Base-by-base conservation (phyloP, 2,329 filamentous ascomycete species). In the Calonectria pseudoreteaudii region DNA sequence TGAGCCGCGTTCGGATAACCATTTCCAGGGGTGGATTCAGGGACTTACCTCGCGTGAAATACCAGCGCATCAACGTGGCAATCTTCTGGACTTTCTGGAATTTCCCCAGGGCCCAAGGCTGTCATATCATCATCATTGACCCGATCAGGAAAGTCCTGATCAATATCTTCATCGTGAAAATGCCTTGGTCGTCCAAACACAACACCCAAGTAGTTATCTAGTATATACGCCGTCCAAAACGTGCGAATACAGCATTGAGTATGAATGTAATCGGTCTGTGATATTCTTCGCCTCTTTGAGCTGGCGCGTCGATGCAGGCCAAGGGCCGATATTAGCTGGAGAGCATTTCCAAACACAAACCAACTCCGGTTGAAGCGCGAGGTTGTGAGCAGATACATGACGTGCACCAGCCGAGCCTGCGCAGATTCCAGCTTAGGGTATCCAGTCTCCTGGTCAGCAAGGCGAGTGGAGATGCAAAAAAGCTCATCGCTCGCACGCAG, bases 161-260 rank as follows among this genome's bases (percentile, higher is more conserved):
- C 91, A 62, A 92, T 91, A 66, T 93, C 90, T 41, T 92, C 90
- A 56, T 93, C 91, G 64, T 91, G 91, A 31, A 92, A 90, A 18
- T 91, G 86, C 10, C 90, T 82, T 1, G 91, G 91, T 8, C 91
- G 85, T 0, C 91, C 91, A 36, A 93, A 88, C 23, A 92, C 89
- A n/a, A 92, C 90, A 30, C 90, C 90, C 1, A 93, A 83, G 70
- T 93, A 93, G 49, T 91, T 91, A 77, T 93, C 91, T 1, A 93
- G 82, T 0, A 88, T 90, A 77, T 93, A 93, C 0, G 90, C 88
- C 4, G 88, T 88, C 91, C 91, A 93, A 66, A 93, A 92, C 0
- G 89, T 87, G 10, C 91, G 85, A 71, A 89, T 89, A 1, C 89
- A 86, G 52, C 90, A 89, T 73, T 93, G 90, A 0, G 82, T 81